Conservation (phyloP, 345 rosid genomes). For the Murraya paniculata region DNA sequence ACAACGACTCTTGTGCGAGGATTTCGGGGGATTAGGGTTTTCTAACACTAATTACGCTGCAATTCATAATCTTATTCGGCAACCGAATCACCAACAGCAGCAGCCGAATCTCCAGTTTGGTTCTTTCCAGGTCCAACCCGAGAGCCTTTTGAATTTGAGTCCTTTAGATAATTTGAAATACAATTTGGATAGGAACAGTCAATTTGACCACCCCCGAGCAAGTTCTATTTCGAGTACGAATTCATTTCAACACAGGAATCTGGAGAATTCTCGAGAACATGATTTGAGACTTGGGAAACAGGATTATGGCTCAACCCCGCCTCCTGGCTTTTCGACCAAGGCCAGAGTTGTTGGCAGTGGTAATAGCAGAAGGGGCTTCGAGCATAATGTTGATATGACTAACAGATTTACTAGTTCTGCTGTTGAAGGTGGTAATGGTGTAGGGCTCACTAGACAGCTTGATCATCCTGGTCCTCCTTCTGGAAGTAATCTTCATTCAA, state of each 20-base stretch:
- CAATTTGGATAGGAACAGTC: slow-evolving; percentile 33
- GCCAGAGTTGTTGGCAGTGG: slow-evolving; percentile 33
- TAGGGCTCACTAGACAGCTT: slow-evolving; percentile 49
- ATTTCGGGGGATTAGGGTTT: slow-evolving; percentile 51
- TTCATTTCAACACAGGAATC: slow-evolving; percentile 29
- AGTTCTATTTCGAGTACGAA: slow-evolving; percentile 25
- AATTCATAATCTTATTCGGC: slow-evolving; percentile 34
- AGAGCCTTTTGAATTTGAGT: slow-evolving; percentile 30
- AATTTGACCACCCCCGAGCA: slow-evolving; percentile 26
- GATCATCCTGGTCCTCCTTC: slow-evolving; percentile 61
- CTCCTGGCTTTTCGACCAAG: slow-evolving; percentile 45
- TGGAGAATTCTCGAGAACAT: slow-evolving; percentile 23
- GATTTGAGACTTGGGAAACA: slow-evolving; percentile 42
- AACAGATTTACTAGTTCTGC: slow-evolving; percentile 18
- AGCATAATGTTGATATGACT: slow-evolving; percentile 29
- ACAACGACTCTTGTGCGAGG: slow-evolving; percentile 30
- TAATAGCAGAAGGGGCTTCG: slow-evolving; percentile 30
- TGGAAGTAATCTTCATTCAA: slow-evolving; percentile 53
- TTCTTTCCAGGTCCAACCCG: slow-evolving; percentile 43
- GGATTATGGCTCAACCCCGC: slow-evolving; percentile 34
- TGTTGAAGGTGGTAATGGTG: slow-evolving; percentile 22
- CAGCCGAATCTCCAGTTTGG: slow-evolving; percentile 57
- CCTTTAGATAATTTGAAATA: slow-evolving; percentile 27
- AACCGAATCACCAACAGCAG: slow-evolving; percentile 31
- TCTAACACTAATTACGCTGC: slow-evolving; percentile 18